Evolutionary conservation across 257 asterid species (phyloP).

Genomic region (Solanum raphanifolium): DNA sequence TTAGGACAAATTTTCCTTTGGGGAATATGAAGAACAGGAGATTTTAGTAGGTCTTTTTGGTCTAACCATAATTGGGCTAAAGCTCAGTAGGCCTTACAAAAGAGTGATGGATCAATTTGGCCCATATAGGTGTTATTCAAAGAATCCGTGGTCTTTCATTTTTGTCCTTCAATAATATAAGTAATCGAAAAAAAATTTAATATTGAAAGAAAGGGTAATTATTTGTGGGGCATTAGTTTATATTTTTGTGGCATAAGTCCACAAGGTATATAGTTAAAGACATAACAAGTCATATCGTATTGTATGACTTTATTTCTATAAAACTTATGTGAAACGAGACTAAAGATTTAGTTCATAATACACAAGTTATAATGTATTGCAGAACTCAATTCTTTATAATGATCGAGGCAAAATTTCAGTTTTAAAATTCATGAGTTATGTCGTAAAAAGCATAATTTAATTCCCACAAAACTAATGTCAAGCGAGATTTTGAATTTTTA

Average conservation of each 20-base stretch:
- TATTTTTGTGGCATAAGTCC: neutral
- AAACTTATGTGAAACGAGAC: neutral
- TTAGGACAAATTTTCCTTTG: neutral
- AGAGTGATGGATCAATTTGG: neutral
- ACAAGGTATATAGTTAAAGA: neutral
- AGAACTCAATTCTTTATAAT: too few species aligned
- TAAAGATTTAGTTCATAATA: neutral
- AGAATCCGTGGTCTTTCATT: neutral
- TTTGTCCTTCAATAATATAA: neutral
- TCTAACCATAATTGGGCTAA: neutral
- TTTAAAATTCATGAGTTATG: neutral
- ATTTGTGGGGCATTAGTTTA: neutral
- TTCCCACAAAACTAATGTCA: fast-evolving
- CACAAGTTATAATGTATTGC: neutral
- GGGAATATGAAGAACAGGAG: neutral
- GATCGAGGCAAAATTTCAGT: neutral
- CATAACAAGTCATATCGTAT: neutral
- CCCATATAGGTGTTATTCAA: neutral
- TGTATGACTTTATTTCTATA: neutral
- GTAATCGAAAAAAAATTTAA: too few species aligned
- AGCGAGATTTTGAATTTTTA: fast-evolving
- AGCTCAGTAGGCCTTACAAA: neutral
- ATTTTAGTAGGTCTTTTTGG: neutral
- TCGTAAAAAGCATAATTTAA: neutral
- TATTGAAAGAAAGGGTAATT: neutral